A percentile compares a stretch with the other conserved stretches of the same genome.
Conservation (phyloP, 2,329 filamentous ascomycete species). For the Calonectria ilicicola region DNA sequence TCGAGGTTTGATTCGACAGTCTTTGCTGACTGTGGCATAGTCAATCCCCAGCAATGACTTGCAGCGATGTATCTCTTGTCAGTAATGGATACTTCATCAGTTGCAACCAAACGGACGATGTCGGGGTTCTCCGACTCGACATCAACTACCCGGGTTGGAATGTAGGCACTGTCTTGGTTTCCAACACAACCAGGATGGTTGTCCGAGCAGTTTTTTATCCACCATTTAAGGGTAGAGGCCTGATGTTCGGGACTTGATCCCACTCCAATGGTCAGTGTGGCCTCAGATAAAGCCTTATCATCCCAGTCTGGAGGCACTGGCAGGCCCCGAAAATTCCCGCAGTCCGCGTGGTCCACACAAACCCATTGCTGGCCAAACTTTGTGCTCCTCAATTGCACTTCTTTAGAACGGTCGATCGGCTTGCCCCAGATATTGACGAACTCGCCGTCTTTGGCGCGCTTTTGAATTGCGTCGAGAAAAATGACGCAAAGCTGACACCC, state of each 20-base stretch:
- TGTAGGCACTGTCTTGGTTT: not conserved
- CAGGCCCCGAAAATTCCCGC: slow-evolving; percentile 6
- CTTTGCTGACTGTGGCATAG: slow-evolving; percentile 8
- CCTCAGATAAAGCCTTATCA: not conserved
- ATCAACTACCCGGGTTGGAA: slow-evolving; percentile 14
- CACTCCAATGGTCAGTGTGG: not conserved
- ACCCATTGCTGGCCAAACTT: slow-evolving; percentile 17
- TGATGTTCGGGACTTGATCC: not conserved
- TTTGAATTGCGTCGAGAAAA: slow-evolving; percentile 12
- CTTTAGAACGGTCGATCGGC: not conserved
- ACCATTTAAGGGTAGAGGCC: not conserved
- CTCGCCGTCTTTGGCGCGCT: slow-evolving; percentile 7
- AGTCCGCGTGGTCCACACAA: not conserved
- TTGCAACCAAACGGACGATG: not conserved
- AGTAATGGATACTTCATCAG: not conserved
- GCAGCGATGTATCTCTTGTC: slow-evolving; percentile 12
- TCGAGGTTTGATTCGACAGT: not conserved
- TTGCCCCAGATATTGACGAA: slow-evolving; percentile 7
- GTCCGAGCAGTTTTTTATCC: not conserved
- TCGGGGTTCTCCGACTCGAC: not conserved
- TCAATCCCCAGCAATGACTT: slow-evolving; percentile 22
- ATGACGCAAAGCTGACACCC: slow-evolving; percentile 15
- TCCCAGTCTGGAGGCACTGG: slow-evolving; percentile 3
- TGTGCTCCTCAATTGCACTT: slow-evolving; percentile 13
- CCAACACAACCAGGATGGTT: not conserved